Evolutionary conservation across 2,329 filamentous ascomycete genomes (phyloP), one percentile per base, ranked within the genome.

Genomic region (Aspergillus awamori): DNA sequence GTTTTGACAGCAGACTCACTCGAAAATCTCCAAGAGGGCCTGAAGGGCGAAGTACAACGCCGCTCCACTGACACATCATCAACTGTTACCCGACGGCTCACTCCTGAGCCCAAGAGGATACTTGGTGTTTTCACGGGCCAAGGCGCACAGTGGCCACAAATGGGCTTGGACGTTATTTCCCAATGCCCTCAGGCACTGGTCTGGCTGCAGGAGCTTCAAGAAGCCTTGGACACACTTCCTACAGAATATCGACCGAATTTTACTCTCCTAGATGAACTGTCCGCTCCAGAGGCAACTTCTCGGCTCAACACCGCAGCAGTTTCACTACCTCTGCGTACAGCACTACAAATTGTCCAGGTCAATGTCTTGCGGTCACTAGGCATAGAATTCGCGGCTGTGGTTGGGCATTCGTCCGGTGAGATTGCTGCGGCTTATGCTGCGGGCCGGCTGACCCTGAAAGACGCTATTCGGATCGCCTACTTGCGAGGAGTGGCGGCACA

Each of bases 371-470:
- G 28, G 5, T 26, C 57, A 3, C 33, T 57, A n/a, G 57, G 62
- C 0, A 26, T 65, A 15, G 33, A 53, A 28, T 62, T 63, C 1
- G 41, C 38, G 2, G 65, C 60, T 3, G 71, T 74, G 2, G 57
- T 67, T 2, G 70, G 72, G 3, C 72, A 76, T 47, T 74, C 69
- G 0, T 67, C 63, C 17, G 72, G 74, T 2, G 73, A 76, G 39
- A 73, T 76, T 56, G 73, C 63, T 53, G 53, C 69, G 5, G 67
- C 68, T 0, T 76, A 74, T 58, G 61, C 67, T 7, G 59, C 63
- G 2, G 68, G 70, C 3, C 60, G 61, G 8, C 22, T 76, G 5
- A 60, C 59, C 8, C 56, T 53, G 2, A 6, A 28, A 4, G 57
- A 58, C 5, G 65, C 65, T 0, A 63, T 67, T 28, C 41, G 33